Conservation (phyloP, 2,329 filamentous ascomycete species). For the Cladosporium sp. region DNA sequence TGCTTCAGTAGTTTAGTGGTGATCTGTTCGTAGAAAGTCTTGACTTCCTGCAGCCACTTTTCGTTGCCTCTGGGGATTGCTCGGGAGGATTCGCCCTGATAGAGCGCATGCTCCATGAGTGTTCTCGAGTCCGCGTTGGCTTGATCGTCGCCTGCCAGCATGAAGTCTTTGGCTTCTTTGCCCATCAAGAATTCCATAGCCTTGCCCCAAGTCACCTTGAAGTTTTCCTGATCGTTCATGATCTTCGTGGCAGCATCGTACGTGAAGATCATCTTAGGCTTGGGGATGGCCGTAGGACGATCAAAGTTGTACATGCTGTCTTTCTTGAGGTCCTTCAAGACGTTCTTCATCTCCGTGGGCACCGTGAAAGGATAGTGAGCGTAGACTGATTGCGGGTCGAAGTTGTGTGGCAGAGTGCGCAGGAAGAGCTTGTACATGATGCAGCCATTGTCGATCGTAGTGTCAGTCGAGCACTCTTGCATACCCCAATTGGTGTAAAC, state of each 20-base stretch:
- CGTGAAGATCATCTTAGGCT: slow-evolving; percentile 40
- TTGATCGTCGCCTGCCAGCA: slow-evolving; percentile 42
- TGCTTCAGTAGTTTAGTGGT: slow-evolving; percentile 41
- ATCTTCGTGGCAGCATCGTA: slow-evolving; percentile 42
- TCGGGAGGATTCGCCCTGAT: slow-evolving; percentile 30
- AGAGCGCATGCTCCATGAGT: slow-evolving; percentile 40
- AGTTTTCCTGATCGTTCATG: slow-evolving; percentile 39
- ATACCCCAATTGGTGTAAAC: slow-evolving; percentile 41
- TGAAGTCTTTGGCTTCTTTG: slow-evolving; percentile 42
- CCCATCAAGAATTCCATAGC: slow-evolving; percentile 43
- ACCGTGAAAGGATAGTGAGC: slow-evolving; percentile 47
- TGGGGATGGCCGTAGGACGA: slow-evolving; percentile 24
- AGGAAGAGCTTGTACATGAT: slow-evolving; percentile 50
- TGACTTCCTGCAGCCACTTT: slow-evolving; percentile 43
- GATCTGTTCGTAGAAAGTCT: slow-evolving; percentile 45
- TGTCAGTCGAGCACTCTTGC: slow-evolving; percentile 43
- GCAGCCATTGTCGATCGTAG: slow-evolving; percentile 44
- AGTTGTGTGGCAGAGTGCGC: slow-evolving; percentile 47
- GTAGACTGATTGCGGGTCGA: slow-evolving; percentile 45
- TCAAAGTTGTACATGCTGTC: slow-evolving; percentile 39
- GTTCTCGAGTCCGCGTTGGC: slow-evolving; percentile 39
- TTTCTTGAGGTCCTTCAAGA: slow-evolving; percentile 37
- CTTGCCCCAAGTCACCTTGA: slow-evolving; percentile 44
- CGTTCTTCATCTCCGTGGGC: slow-evolving; percentile 43
- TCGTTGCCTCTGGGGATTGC: slow-evolving; percentile 28